A percentile compares a stretch with the other conserved stretches of the same genome.
phyloP scores from a whole-genome alignment of 345 rosid species.

The Turnera subulata region DNA sequence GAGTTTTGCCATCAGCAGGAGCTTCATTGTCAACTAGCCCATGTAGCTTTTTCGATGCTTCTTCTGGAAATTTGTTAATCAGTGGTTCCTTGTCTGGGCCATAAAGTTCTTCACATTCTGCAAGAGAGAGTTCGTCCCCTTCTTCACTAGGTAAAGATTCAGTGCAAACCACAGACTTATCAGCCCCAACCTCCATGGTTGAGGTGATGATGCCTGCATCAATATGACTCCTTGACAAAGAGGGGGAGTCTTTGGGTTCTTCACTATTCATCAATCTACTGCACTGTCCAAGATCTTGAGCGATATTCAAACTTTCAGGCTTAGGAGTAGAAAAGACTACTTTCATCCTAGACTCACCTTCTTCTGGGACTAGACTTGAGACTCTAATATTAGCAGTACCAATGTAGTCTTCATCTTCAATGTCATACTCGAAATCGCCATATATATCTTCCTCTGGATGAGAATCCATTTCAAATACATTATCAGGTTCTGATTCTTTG shows the following conservation, averaged over 20 bases:
- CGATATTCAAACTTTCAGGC: conserved; percentile 35
- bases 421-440: conserved; percentile 82
- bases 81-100: conserved; percentile 83
- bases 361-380: conserved; percentile 45
- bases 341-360: conserved; percentile 56
- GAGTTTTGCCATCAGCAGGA: conserved; percentile 26
- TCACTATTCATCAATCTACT: conserved; percentile 31
- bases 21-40: conserved; percentile 21
- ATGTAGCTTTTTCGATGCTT: conserved; percentile 19
- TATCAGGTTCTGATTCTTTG: conserved; percentile 52
- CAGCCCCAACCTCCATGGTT: conserved; percentile 27
- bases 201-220: conserved; percentile 21
- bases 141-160: conserved; percentile 40
- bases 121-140: conserved; percentile 51
- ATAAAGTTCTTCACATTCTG: conserved; percentile 84
- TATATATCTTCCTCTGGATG: conserved; percentile 67
- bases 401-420: conserved; percentile 78
- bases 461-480: conserved; percentile 57
- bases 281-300: conserved; percentile 22
- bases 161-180: conserved; percentile 25
- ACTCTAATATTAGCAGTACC: conserved; percentile 49
- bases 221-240: conserved; percentile 7
- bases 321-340: conserved; percentile 57
- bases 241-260: conserved; percentile 17
- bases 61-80: conserved; percentile 39